These are phyloP conservation scores for Magnusiomyces ingens DNA, from an alignment of 1,139 yeast species.

Conservation along the genomic window DNA sequence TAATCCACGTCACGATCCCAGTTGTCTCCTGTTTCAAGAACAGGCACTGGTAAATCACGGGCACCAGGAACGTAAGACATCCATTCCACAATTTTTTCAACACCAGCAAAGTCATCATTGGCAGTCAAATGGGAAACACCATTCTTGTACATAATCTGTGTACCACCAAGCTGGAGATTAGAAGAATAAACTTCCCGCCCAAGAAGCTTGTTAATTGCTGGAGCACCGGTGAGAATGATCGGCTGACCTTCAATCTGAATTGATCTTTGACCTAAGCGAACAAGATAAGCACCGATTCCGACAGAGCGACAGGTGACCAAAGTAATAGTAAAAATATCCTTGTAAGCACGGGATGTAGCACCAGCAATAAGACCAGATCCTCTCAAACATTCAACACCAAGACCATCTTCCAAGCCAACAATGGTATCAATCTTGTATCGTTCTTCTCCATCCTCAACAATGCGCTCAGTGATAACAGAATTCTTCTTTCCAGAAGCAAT, in stretches of 20 bases:
- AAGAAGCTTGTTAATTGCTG: constrained; percentile 90
- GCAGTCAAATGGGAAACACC: constrained; percentile 98
- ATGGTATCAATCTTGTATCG: constrained; percentile 76
- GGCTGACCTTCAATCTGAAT: constrained; percentile 99
- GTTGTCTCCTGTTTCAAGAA: constrained; percentile 64
- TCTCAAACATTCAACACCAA: constrained; percentile 96
- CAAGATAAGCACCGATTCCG: constrained; percentile 98
- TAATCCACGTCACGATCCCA: constrained; percentile 95
- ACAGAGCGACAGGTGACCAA: constrained; percentile 97
- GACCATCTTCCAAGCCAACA: constrained; percentile 90
- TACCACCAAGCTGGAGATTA: constrained; percentile 96
- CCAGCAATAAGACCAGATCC: constrained; percentile 99
- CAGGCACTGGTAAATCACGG: constrained; percentile 87
- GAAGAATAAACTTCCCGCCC: constrained; percentile 97
- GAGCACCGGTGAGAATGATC: constrained; percentile 96
- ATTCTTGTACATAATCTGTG: constrained; percentile 95
- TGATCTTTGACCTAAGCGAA: constrained; percentile 96
- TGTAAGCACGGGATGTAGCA: constrained; percentile 94
- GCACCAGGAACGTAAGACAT: constrained; percentile 91
- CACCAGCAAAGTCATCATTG: constrained; percentile 92
- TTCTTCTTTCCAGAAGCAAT: constrained; percentile 44
- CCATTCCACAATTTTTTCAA: constrained; percentile 91
- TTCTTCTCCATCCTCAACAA: constrained; percentile 78
- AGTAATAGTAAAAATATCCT: constrained; percentile 92
- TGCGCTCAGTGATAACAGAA: constrained; percentile 66